phyloP scores from a whole-genome alignment of 768 basidiomycete genomes.

The Termitomyces sp. region DNA sequence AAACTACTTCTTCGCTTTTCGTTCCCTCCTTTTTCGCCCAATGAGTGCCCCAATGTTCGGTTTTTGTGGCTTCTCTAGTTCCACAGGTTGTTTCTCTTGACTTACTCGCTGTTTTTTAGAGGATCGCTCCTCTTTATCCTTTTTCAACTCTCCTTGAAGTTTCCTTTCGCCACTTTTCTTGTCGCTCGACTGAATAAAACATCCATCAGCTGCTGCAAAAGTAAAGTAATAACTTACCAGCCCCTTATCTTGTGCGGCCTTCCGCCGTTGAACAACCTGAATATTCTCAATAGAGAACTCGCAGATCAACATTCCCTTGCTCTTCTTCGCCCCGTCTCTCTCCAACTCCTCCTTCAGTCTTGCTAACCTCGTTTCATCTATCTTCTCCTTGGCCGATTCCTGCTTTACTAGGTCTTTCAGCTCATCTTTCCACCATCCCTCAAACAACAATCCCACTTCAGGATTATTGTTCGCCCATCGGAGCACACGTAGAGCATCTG shows the following conservation, averaged over 20 bases:
- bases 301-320: constrained; percentile 61
- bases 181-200: constrained; percentile 5
- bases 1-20: constrained; percentile 36
- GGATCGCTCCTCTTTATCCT: constrained; percentile 24
- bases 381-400: constrained; percentile 43
- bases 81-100: constrained; percentile 12
- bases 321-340: constrained; percentile 33
- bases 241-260: constrained; percentile 40
- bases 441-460: constrained; percentile 56
- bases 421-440: constrained; percentile 86
- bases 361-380: constrained; percentile 46
- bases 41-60: constrained; percentile 62
- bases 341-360: constrained; percentile 55
- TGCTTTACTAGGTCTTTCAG: constrained; percentile 49
- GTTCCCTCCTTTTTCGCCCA: constrained; percentile 74
- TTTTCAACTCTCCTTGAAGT: constrained; percentile 10
- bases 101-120: constrained; percentile 36
- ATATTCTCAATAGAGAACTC: constrained; percentile 97
- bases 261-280: constrained; percentile 79
- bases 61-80: constrained; percentile 17
- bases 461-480: constrained; percentile 94
- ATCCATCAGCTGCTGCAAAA: constrained; percentile 1
- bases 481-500: constrained; percentile 85
- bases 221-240: constrained; percentile 16
- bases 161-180: constrained; percentile 9